Evolutionary conservation across 1,139 yeast genomes (phyloP), one percentile per base, ranked within the genome.

Genomic region (Hemisphaericaspora subhashii): DNA sequence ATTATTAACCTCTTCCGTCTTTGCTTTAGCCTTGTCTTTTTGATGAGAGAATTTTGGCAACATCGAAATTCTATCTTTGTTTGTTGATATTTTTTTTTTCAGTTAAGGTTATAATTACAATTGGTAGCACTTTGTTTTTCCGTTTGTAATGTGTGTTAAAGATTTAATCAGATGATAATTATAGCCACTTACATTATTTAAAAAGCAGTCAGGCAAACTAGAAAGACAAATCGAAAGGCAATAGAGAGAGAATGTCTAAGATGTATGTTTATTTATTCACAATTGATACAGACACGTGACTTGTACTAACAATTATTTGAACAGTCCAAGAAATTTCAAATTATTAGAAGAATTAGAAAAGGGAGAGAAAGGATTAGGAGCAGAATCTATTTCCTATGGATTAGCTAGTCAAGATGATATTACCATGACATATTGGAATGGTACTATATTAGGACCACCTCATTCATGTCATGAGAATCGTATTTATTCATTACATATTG

Each of bases 321-420:
- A 10, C 47, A 86, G 95, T 34, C 98, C 98, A 49, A 81, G 98
- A 64, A 89, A 89, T 61, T 92, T 92, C 65, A 86, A 95, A 58
- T 77, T 92, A 35, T 74, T 92, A 48, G 98, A 92, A 68, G 98
- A 92, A 66, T 75, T 94, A 50, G 99, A 94, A 62, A 92, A 90
- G 58, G 98, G 98, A 37, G 99, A 94, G 60, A 94, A 94, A 62
- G 98, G 98, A 12, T 73, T 87, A 39, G 98, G 98, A 21, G 94
- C 97, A 25, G 98, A 94, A 61, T 86, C 96, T 17, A 90, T 96
- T 60, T 90, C 98, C 15, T 88, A 90, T 54, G 98, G 98, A 0
- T 73, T 90, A 38, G 81, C 88, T 28, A 90, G 86, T 55, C 83
- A 86, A 50, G 96, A 86, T 53, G 98, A 90, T 60, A 86, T 88